These are phyloP conservation scores for Penicillium malachiteum DNA, from an alignment of 495 filamentous ascomycete genomes.

Conservation along the genomic window DNA sequence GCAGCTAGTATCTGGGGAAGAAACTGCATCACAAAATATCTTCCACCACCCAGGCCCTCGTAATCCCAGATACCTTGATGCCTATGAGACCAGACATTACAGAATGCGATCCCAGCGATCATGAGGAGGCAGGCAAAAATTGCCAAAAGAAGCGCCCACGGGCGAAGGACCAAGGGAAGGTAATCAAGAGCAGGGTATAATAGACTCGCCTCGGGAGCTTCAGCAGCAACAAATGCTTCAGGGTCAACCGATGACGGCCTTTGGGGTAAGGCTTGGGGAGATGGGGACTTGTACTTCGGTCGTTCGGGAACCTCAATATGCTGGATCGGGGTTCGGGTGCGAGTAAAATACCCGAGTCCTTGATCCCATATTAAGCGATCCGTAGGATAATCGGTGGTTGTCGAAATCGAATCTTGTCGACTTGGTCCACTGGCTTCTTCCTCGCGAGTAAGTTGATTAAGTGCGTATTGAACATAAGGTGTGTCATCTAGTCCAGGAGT, in stretches of 20 bases:
- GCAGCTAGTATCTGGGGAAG: constrained; percentile 76
- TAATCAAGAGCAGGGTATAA: constrained; percentile 58
- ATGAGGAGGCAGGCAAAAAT: constrained; percentile 65
- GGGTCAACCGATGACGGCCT: constrained; percentile 37
- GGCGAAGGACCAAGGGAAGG: constrained; percentile 65
- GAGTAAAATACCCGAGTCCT: constrained; percentile 47
- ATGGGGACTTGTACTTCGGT: constrained; percentile 22
- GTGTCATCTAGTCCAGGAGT: constrained; percentile 67
- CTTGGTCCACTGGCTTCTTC: constrained; percentile 47
- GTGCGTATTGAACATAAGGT: constrained; percentile 70
- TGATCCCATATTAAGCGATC: constrained; percentile 55
- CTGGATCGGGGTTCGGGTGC: constrained; percentile 26
- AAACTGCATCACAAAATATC: constrained; percentile 86
- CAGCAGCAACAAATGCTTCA: constrained; percentile 54
- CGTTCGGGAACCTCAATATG: constrained; percentile 18
- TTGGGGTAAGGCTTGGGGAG: constrained; percentile 28
- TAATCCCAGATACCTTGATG: constrained; percentile 67
- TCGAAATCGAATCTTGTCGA: constrained; percentile 36
- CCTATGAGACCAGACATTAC: constrained; percentile 65
- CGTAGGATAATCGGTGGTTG: constrained; percentile 38
- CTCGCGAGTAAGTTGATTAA: constrained; percentile 69
- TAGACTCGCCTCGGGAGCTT: constrained; percentile 43
- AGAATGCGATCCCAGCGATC: constrained; percentile 68
- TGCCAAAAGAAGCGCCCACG: constrained; percentile 56
- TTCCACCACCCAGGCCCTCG: constrained; percentile 58